Evolutionary conservation across 441 rosid genomes (phyloP), one percentile per base, ranked within the genome.

Genomic region (Biscutella laevigata): DNA sequence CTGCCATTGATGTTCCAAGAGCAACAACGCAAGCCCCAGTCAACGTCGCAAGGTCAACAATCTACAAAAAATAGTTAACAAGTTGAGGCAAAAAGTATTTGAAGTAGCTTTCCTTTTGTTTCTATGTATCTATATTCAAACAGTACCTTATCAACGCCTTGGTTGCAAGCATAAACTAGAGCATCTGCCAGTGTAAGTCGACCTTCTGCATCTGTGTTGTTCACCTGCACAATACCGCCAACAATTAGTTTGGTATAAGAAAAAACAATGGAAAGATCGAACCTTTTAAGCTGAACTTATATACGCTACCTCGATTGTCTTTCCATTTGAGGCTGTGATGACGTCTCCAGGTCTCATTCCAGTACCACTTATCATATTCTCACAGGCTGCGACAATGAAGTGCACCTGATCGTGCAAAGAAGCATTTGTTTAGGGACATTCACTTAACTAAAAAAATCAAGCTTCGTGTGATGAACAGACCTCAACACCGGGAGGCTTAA

Each of bases 301-400:
- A 11, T 25, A 33, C 3, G 28, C 39, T 62, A 85, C 98, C 96
- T 92, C 95, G 52, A 92, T 84, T 37, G 98, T 88, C 78, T 81
- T 92, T 43, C 94, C 95, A 30, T 88, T 86, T 43, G 98, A 82
- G 66, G 95, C 98, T 5, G 98, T 79, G 59, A 91, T 40, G 67
- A 91, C 74, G 67, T 91, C 96, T 43, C 96, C 98, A 22, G 94
- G 96, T 74, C 98, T 79, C 96, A 91, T 91, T 42, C 96, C 96
- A 1, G 96, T 86, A 53, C 98, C 96, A 56, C 96, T 92, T 38
- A 92, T 88, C 98, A 91, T 88, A 71, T 91, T 88, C 82, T 91
- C 95, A 64, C 98, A 91, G 37, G 98, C 92, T 55, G 96, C 95
- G 44, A 83, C 84, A 41, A 91, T 82, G 55, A 91, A 88, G 65